phyloP scores from a whole-genome alignment of 768 basidiomycete genomes.

The Rickenella mellea region DNA sequence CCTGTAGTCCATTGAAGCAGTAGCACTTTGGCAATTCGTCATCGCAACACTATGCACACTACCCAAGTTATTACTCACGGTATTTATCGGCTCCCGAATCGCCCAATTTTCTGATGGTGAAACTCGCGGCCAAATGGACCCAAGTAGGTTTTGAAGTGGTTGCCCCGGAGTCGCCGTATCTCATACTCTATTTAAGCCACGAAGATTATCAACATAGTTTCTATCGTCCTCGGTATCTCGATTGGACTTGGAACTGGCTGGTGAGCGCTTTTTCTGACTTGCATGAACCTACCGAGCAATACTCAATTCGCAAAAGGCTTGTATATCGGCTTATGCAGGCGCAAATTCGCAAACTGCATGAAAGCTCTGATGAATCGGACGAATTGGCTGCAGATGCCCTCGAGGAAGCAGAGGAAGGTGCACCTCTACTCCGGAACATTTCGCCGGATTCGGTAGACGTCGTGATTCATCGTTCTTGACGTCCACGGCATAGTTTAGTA shows the following conservation, averaged over 20 bases:
- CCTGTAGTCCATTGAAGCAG: slow-evolving; percentile 58
- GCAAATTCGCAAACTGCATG: slow-evolving; percentile 48
- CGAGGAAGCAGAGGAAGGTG: slow-evolving; percentile 52
- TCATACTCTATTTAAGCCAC: slow-evolving; percentile 31
- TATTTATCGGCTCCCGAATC: slow-evolving; percentile 72
- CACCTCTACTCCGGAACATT: slow-evolving; percentile 36
- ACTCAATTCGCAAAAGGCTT: slow-evolving; percentile 32
- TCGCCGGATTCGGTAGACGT: slow-evolving; percentile 29
- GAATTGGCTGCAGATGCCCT: slow-evolving; percentile 50
- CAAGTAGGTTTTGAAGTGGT: slow-evolving; percentile 32
- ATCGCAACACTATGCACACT: slow-evolving; percentile 62
- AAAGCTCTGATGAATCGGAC: slow-evolving; percentile 36
- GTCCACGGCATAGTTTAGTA: no score
- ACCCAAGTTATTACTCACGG: slow-evolving; percentile 64
- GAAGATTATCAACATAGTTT: slow-evolving; percentile 51
- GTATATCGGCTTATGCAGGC: slow-evolving; percentile 56
- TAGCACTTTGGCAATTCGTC: slow-evolving; percentile 67
- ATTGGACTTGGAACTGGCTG: slow-evolving; percentile 55
- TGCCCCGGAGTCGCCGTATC: slow-evolving; percentile 6
- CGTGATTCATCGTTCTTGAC: not conserved
- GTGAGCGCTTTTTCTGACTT: slow-evolving; percentile 30
- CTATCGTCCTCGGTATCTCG: slow-evolving; percentile 51
- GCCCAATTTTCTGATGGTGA: slow-evolving; percentile 70
- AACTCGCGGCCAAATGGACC: slow-evolving; percentile 67
- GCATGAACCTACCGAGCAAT: not conserved